Conservation (phyloP, 108 stramenopile species). For the Skeletonema grethae region DNA sequence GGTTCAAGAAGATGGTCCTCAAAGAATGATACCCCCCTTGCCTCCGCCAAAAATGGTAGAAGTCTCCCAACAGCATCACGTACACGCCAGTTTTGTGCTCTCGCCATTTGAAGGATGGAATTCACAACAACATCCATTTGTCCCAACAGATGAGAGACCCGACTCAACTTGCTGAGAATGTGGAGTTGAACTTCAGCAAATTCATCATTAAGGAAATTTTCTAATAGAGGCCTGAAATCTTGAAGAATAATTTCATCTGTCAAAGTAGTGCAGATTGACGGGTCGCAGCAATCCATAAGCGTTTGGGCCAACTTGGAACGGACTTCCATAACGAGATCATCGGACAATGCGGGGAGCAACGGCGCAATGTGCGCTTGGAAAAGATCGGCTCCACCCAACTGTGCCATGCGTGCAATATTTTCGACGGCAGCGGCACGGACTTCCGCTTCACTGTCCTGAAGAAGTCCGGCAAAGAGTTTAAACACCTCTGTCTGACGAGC, state of each 20-base stretch:
- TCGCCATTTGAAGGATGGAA: constrained; percentile 81
- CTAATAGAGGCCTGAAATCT: constrained; percentile 78
- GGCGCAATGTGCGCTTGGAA: constrained; percentile 74
- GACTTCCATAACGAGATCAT: constrained; percentile 64
- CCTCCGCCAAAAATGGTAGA: constrained; percentile 84
- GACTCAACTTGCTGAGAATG: constrained; percentile 82
- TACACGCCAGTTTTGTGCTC: constrained; percentile 87
- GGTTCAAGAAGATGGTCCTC: constrained; percentile 76
- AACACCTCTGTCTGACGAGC: constrained; percentile 55
- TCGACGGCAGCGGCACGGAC: constrained; percentile 93
- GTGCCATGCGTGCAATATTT: constrained; percentile 82
- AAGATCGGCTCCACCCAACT: constrained; percentile 76
- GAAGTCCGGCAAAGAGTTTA: constrained; percentile 78
- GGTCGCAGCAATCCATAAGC: constrained; percentile 80
- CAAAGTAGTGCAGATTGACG: constrained; percentile 59
- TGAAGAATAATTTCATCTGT: constrained; percentile 79
- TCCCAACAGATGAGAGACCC: constrained; percentile 74
- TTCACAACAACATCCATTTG: constrained; percentile 83
- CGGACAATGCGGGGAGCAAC: constrained; percentile 67
- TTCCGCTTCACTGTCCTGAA: constrained; percentile 91
- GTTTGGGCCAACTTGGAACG: constrained; percentile 51
- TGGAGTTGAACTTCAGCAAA: constrained; percentile 91
- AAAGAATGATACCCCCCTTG: constrained; percentile 80
- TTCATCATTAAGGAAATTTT: constrained; percentile 86
- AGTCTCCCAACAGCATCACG: constrained; percentile 77